A percentile compares a stretch with the other conserved stretches of the same genome.
These are phyloP conservation scores for Camellia sinensis DNA, from an alignment of 148 eudicot species.

Conservation along the genomic window DNA sequence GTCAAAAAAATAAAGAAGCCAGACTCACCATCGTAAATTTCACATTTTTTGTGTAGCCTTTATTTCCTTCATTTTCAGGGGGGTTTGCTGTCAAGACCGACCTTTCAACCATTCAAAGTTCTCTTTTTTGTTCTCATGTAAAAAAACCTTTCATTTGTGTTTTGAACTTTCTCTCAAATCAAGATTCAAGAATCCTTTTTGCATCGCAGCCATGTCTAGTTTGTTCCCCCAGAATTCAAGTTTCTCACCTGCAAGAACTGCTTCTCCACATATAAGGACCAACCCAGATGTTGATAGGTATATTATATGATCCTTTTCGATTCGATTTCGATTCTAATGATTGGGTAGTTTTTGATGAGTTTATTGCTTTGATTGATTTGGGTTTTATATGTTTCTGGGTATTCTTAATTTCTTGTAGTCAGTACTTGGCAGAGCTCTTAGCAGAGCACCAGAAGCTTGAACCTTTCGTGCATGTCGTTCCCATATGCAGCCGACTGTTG, in stretches of 20 bases:
- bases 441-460: constrained; percentile 41
- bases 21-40: too few relatives aligned
- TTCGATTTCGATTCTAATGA: constrained; percentile 1
- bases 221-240: constrained; percentile 33
- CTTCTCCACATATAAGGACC: constrained; percentile 40
- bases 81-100: too few relatives aligned
- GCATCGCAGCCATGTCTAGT: constrained; percentile 37
- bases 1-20: too few relatives aligned
- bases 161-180: constrained; percentile 14
- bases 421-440: constrained; percentile 41
- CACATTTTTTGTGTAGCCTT: too few relatives aligned
- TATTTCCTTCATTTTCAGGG: too few relatives aligned
- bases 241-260: constrained; percentile 45
- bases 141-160: too few relatives aligned
- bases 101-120: too few relatives aligned
- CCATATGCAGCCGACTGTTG: constrained; percentile 42
- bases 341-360: background rate
- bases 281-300: constrained; percentile 45
- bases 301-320: background rate
- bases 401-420: constrained; percentile 23
- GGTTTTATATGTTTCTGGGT: constrained; percentile 14
- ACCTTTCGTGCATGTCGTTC: constrained; percentile 43
- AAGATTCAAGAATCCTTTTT: background rate
- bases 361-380: background rate
- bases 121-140: too few relatives aligned